These are phyloP conservation scores for Dictyostelium gargantuum DNA, from an alignment of 208 protist genomes.

Conservation along the genomic window DNA sequence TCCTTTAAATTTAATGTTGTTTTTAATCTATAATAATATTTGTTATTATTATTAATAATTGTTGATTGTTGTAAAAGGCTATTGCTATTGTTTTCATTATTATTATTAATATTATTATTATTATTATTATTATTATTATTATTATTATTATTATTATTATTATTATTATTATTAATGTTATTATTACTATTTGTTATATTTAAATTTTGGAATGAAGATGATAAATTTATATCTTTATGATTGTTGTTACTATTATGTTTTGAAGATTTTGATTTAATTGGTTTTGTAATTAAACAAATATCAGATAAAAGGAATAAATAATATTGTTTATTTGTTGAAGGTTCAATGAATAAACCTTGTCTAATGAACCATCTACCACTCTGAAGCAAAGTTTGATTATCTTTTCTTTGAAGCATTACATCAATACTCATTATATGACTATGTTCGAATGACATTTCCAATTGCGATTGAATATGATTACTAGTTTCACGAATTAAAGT, in stretches of 20 bases:
- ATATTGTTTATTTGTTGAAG: neutral
- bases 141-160: neutral
- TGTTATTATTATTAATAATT: neutral
- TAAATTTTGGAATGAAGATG: neutral
- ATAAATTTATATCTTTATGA: neutral
- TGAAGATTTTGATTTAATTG: slow-evolving; percentile 35
- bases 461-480: slow-evolving; percentile 33
- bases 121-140: neutral
- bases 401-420: slow-evolving; percentile 27
- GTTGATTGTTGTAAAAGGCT: neutral
- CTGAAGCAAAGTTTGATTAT: neutral
- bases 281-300: slow-evolving; percentile 25
- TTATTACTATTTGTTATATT: neutral
- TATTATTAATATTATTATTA: neutral
- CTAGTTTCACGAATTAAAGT: neutral
- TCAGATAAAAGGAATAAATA: slow-evolving; percentile 32
- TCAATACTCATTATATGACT: slow-evolving; percentile 20
- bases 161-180: neutral
- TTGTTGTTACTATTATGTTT: neutral
- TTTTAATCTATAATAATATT: neutral
- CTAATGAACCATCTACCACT: slow-evolving; percentile 25
- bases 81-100: neutral
- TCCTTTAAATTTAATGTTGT: neutral
- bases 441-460: slow-evolving; percentile 57
- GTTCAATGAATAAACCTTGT: neutral